Evolutionary conservation across 1,139 yeast species (phyloP).

Genomic region (Sugiyamaella grinbergsii): DNA sequence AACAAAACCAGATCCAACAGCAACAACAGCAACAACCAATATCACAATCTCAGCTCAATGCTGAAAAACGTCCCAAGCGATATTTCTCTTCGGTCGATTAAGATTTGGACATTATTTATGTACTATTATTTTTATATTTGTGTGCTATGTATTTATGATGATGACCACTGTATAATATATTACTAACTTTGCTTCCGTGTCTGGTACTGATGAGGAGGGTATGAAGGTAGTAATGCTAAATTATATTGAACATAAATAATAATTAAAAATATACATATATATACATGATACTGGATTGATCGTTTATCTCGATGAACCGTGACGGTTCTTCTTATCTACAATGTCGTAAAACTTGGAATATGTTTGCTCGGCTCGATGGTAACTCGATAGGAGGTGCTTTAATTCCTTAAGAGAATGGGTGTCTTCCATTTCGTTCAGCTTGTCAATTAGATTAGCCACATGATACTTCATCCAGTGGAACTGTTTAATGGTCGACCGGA

Average conservation of each 20-base stretch:
- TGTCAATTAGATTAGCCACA: slow-evolving; percentile 33
- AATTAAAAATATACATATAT: background rate
- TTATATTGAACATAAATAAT: slow-evolving; percentile 3
- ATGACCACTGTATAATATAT: slow-evolving; percentile 13
- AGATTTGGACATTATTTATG: slow-evolving; percentile 9
- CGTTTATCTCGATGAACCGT: background rate
- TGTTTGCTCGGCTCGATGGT: slow-evolving; percentile 16
- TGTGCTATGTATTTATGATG: slow-evolving; percentile 14
- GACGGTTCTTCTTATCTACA: slow-evolving; percentile 8
- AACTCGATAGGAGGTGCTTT: slow-evolving; percentile 17
- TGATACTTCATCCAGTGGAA: slow-evolving; percentile 62
- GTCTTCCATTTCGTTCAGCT: slow-evolving; percentile 48
- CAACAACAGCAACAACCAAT: slow-evolving; percentile 9
- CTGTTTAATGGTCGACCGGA: slow-evolving; percentile 65
- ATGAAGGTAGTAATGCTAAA: background rate
- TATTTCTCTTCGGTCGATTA: slow-evolving; percentile 48
- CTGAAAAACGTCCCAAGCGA: slow-evolving; percentile 40
- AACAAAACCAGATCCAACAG: slow-evolving; percentile 18
- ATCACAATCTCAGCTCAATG: slow-evolving; percentile 7
- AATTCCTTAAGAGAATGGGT: slow-evolving; percentile 24
- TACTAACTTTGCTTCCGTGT: background rate
- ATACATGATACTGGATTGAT: slow-evolving; percentile 8
- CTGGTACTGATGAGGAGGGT: background rate
- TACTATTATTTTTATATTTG: background rate
- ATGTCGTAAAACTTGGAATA: slow-evolving; percentile 14